These are phyloP conservation scores for Hypsizygus marmoreus DNA, from an alignment of 768 basidiomycete genomes.

Conservation along the genomic window DNA sequence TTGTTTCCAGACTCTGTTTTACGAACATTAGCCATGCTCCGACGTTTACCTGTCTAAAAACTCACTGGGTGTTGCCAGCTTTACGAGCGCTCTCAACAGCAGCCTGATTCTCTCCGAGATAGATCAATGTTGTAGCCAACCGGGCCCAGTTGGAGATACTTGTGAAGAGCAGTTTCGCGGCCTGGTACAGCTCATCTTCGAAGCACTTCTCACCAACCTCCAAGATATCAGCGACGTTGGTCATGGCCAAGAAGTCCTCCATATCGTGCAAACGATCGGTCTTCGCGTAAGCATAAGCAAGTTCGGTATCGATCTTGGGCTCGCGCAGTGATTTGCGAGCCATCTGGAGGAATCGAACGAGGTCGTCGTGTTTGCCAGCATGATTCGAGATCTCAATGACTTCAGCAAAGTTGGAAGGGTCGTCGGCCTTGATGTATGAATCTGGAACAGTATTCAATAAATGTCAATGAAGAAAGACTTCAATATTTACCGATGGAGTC, in stretches of 20 bases:
- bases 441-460: slow-evolving; percentile 45
- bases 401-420: slow-evolving; percentile 90
- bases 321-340: slow-evolving; percentile 95
- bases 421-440: slow-evolving; percentile 97
- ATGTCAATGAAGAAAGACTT: neutral
- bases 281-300: slow-evolving; percentile 98
- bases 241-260: slow-evolving; percentile 99
- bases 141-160: slow-evolving; percentile 99
- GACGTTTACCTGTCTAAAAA: slow-evolving; percentile 8
- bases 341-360: slow-evolving; percentile 98
- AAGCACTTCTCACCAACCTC: slow-evolving; percentile 99
- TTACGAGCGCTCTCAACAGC: slow-evolving; percentile 99
- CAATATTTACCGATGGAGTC: slow-evolving; percentile 82
- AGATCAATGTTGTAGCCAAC: slow-evolving; percentile 96
- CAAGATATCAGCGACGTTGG: slow-evolving; percentile 95
- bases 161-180: slow-evolving; percentile 91
- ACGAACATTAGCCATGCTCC: slow-evolving; percentile 12
- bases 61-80: slow-evolving; percentile 96
- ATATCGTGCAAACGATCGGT: slow-evolving; percentile 97
- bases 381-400: slow-evolving; percentile 95
- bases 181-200: slow-evolving; percentile 96
- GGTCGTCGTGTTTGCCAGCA: slow-evolving; percentile 89
- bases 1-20: slow-evolving; percentile 96
- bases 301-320: slow-evolving; percentile 96
- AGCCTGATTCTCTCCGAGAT: slow-evolving; percentile 96